phyloP scores from a whole-genome alignment of 345 rosid species.

The Dipteronia sinensis region DNA sequence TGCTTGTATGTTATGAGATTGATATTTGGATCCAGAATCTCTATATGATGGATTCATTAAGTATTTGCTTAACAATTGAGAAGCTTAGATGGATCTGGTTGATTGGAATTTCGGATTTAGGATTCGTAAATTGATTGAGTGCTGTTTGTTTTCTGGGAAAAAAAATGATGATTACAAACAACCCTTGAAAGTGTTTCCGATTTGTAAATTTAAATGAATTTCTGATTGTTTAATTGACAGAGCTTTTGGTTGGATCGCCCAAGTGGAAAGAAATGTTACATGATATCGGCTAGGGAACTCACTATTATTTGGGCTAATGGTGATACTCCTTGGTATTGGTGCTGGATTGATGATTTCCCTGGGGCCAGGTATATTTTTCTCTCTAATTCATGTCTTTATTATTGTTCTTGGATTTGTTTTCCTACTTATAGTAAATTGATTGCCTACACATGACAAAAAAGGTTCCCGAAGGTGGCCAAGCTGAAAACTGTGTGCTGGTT shows the following conservation, averaged over 20 bases:
- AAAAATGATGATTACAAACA: no score
- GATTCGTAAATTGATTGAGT: no score
- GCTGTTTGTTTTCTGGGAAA: no score
- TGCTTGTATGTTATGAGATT: background rate
- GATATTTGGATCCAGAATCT: no score
- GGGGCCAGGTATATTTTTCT: slow-evolving; percentile 25
- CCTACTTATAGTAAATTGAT: no score
- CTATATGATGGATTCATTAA: no score
- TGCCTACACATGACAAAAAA: background rate
- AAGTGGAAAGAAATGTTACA: slow-evolving; percentile 3
- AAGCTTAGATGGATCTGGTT: no score
- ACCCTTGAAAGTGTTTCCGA: no score
- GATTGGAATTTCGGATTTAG: no score
- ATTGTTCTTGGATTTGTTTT: background rate
- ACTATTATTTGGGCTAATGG: slow-evolving; percentile 42
- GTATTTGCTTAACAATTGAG: no score
- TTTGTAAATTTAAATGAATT: background rate
- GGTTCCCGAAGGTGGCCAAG: slow-evolving; percentile 47
- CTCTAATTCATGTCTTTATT: background rate
- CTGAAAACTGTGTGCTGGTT: slow-evolving; percentile 53
- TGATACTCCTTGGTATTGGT: slow-evolving; percentile 50
- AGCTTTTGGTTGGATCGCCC: background rate
- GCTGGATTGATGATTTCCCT: slow-evolving; percentile 34
- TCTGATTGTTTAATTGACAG: background rate
- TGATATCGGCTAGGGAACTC: slow-evolving; percentile 53